phyloP scores from a whole-genome alignment of 352 stramenopile genomes.

The Globisporangium perplexum region DNA sequence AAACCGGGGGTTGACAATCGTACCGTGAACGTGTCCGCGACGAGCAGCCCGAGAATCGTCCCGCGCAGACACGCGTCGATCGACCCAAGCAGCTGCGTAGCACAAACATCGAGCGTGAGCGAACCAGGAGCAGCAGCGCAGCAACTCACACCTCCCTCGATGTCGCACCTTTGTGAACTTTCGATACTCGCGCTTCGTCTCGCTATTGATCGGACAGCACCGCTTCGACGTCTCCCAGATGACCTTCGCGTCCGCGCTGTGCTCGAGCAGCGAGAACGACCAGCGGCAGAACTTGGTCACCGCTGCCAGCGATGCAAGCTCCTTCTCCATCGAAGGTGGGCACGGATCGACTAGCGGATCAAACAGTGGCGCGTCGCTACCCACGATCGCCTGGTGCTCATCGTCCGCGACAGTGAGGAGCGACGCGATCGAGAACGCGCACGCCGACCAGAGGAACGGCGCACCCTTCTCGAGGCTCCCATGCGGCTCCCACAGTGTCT shows the following conservation, averaged over 20 bases:
- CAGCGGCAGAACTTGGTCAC: slow-evolving; percentile 85
- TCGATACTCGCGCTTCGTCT: slow-evolving; percentile 82
- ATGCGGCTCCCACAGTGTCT: slow-evolving; percentile 83
- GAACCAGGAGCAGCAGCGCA: background rate
- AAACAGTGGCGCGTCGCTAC: slow-evolving; percentile 19
- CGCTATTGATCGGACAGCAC: slow-evolving; percentile 77
- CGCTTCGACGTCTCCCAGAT: slow-evolving; percentile 86
- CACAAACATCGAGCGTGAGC: background rate
- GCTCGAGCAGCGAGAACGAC: slow-evolving; percentile 83
- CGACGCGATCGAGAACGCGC: slow-evolving; percentile 72
- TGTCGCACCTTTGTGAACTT: slow-evolving; percentile 86
- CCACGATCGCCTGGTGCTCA: slow-evolving; percentile 26
- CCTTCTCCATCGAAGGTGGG: slow-evolving; percentile 70
- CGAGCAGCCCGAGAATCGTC: slow-evolving; percentile 75
- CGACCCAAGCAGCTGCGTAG: slow-evolving; percentile 61
- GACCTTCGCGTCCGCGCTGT: slow-evolving; percentile 81
- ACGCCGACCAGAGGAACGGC: slow-evolving; percentile 81
- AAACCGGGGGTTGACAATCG: too few species aligned
- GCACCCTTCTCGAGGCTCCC: slow-evolving; percentile 82
- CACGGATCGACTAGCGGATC: slow-evolving; percentile 55
- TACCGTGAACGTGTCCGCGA: slow-evolving; percentile 80
- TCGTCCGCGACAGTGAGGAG: slow-evolving; percentile 70
- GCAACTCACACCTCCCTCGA: background rate
- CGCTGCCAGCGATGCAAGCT: slow-evolving; percentile 65
- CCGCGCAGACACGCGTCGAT: slow-evolving; percentile 81